These are phyloP conservation scores for Epithele typhae DNA, from an alignment of 768 basidiomycete species.

Conservation along the genomic window DNA sequence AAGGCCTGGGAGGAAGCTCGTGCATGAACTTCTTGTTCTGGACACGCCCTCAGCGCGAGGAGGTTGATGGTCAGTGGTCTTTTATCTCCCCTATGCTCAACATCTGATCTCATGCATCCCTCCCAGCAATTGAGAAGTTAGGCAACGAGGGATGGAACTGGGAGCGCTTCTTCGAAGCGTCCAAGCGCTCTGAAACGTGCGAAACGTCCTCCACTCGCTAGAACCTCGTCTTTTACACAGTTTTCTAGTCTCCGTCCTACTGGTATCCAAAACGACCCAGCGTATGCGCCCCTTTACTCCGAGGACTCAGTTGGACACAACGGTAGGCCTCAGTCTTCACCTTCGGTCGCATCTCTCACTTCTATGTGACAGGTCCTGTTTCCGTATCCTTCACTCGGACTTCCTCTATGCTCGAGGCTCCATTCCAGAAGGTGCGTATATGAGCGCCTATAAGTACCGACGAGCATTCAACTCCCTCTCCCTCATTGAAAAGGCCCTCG, in stretches of 20 bases:
- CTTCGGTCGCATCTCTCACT: too few relatives aligned
- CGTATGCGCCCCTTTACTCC: not conserved
- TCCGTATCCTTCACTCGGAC: slow-evolving; percentile 9
- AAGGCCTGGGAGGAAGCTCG: slow-evolving; percentile 36
- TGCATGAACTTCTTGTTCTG: slow-evolving; percentile 38
- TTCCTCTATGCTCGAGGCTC: slow-evolving; percentile 3
- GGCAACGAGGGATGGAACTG: slow-evolving; percentile 57
- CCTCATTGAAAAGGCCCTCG: slow-evolving; percentile 13
- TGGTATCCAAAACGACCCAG: not conserved
- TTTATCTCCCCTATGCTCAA: not conserved
- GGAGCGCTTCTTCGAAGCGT: slow-evolving; percentile 27
- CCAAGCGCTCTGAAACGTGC: slow-evolving; percentile 28
- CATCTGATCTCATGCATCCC: not conserved
- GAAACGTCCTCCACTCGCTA: not conserved
- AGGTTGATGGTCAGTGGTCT: slow-evolving; percentile 24
- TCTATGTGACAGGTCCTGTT: slow-evolving; percentile 7
- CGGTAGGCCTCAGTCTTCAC: too few relatives aligned
- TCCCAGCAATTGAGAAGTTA: slow-evolving; percentile 36
- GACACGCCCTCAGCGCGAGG: slow-evolving; percentile 25
- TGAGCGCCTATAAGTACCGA: too few relatives aligned
- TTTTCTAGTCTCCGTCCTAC: not conserved
- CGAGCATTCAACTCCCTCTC: not conserved
- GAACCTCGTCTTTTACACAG: not conserved
- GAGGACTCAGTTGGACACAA: too few relatives aligned
- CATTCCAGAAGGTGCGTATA: slow-evolving; percentile 13